Base-by-base conservation (phyloP, 768 basidiomycete species). In the Hericium rajendrae region DNA sequence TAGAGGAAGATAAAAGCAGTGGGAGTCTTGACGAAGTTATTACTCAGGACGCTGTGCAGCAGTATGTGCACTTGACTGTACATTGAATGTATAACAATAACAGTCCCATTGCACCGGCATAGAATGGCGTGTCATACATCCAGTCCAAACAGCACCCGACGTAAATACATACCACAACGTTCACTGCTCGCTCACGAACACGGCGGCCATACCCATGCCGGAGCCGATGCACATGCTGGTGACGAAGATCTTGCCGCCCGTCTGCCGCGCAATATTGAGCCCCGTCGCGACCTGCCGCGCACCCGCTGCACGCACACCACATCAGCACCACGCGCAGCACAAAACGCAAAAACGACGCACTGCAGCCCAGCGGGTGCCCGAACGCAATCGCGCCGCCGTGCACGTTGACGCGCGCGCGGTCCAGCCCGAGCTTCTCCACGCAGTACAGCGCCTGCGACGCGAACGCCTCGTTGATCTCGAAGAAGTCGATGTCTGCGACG, bases 141-240 rank as follows among this genome's bases (percentile, higher is more conserved):
- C 32, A 32, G 32, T 32, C 32, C 32, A 9, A 32, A 32, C 32
- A 32, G 32, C 32, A 32, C 32, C 32, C 32, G 9, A 32, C 32
- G 32, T 9, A 32, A 8, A 32, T 32, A 2, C 32, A 46, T 0
- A n/a, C 43, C n/a, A 43, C 18, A 8, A 6, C 22, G 26, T 56
- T 73, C 65, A 91, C 64, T 91, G 85, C 78, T 94, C 91, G 69
- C 76, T 89, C 55, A 91, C 88, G 65, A 93, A 87, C 2, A 93
- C 76, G 48, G 83, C 88, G 37, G 90, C 90, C 88, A 93, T 91
- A 38, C 91, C 89, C 88, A 93, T 92, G 22, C 91, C 90, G 13
- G 80, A 82, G 6, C 91, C 91, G 65, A 93, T 85, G 68, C 92
- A 94, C 93, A 95, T 95, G 62, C 83, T 86, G 2, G 91, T 94